Conservation (phyloP, 352 stramenopile species). For the Globisporangium echinulatum region DNA sequence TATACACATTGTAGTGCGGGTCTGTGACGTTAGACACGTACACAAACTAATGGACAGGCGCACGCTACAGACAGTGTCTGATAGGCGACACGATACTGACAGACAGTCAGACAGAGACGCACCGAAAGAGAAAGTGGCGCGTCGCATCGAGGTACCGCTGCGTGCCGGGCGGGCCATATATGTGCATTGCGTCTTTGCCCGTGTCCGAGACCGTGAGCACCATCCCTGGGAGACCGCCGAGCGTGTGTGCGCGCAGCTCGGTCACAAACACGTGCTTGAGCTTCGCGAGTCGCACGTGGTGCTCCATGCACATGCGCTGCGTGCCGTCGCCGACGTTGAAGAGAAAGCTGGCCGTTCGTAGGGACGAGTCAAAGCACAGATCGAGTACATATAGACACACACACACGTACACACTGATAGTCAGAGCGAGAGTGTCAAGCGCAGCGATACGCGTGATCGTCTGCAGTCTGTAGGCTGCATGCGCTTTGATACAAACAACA, state of each 20-base stretch:
- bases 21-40: too few species aligned
- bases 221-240: constrained; percentile 83
- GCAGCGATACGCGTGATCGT: too few species aligned
- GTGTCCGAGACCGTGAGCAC: constrained; percentile 86
- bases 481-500: too few species aligned
- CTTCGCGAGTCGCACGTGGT: constrained; percentile 84
- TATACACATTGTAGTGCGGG: neutral
- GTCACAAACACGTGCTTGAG: constrained; percentile 83
- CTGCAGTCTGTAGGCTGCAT: too few species aligned
- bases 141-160: constrained; percentile 67
- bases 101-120: neutral
- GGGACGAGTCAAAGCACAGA: too few species aligned
- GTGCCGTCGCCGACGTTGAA: constrained; percentile 89
- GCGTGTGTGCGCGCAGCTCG: constrained; percentile 64
- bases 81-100: neutral
- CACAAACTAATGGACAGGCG: too few species aligned
- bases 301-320: constrained; percentile 89
- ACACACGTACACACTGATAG: neutral
- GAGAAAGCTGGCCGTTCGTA: constrained; percentile 48
- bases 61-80: neutral
- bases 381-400: too few species aligned
- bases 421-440: neutral
- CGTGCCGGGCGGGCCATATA: constrained; percentile 69
- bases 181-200: constrained; percentile 60
- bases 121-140: constrained; percentile 78